These are phyloP conservation scores for Rhizomucor miehei DNA, from an alignment of 371 early-diverging fungal genomes.

Conservation along the genomic window DNA sequence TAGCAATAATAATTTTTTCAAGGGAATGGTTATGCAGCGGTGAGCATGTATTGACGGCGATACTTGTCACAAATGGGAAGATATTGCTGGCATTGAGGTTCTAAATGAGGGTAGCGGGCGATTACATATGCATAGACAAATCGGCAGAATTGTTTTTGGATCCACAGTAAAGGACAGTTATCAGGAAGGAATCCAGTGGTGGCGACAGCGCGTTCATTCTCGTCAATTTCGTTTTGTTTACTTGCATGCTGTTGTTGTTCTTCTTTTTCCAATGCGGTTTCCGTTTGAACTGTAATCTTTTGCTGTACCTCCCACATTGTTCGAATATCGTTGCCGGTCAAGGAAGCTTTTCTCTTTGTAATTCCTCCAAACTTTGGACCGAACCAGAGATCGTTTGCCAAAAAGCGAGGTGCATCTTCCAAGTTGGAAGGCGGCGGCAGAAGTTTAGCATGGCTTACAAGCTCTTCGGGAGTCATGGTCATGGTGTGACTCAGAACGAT, in stretches of 20 bases:
- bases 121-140: constrained; percentile 30
- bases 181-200: background rate
- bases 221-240: background rate
- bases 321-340: constrained; percentile 11
- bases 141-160: constrained; percentile 32
- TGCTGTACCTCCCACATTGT: constrained; percentile 14
- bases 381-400: constrained; percentile 7
- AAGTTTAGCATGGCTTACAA: constrained; percentile 26
- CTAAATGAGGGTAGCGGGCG: constrained; percentile 30
- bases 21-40: background rate
- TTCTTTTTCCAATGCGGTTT: background rate
- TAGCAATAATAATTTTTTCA: background rate
- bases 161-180: constrained; percentile 28
- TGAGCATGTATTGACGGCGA: constrained; percentile 10
- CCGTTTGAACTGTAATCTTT: background rate
- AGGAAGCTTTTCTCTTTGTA: background rate
- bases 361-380: constrained; percentile 6
- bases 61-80: constrained; percentile 37
- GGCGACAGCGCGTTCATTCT: background rate
- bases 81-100: constrained; percentile 20
- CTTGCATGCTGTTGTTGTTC: background rate
- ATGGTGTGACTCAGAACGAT: constrained; percentile 43
- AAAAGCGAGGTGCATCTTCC: constrained; percentile 5
- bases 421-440: constrained; percentile 7
- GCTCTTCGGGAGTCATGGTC: constrained; percentile 37